phyloP scores from a whole-genome alignment of 139 green algal species.

The Pleodorina starrii region DNA sequence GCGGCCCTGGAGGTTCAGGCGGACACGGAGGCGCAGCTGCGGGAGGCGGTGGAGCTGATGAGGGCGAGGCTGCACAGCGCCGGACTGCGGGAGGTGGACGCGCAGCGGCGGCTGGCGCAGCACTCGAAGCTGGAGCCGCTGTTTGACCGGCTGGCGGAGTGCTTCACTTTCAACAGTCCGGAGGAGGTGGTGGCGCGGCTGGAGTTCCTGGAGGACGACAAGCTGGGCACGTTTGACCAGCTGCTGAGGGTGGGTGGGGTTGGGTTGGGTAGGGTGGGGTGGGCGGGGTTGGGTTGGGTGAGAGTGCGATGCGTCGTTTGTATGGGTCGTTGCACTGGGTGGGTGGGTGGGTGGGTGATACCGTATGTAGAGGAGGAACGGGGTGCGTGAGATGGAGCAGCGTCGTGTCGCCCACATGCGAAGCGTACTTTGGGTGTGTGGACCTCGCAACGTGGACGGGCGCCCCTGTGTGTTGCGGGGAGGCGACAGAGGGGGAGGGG shows the following conservation, averaged over 20 bases:
- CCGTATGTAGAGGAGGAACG: too few relatives aligned
- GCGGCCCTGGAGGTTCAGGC: constrained; percentile 42
- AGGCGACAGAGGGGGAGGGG: too few relatives aligned
- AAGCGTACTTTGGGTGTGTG: too few relatives aligned
- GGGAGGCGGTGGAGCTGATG: constrained; percentile 64
- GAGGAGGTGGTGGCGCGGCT: constrained; percentile 65
- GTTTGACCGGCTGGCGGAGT: constrained; percentile 65
- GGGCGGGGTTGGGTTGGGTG: too few relatives aligned
- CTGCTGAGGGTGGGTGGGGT: constrained; percentile 55
- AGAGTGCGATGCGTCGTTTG: too few relatives aligned
- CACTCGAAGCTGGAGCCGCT: constrained; percentile 62
- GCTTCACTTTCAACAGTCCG: constrained; percentile 61
- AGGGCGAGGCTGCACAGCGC: constrained; percentile 46
- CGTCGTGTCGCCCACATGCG: too few relatives aligned
- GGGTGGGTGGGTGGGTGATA: too few relatives aligned
- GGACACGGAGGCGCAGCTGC: constrained; percentile 57
- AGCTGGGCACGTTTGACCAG: constrained; percentile 67
- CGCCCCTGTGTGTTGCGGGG: too few relatives aligned
- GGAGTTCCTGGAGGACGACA: constrained; percentile 71
- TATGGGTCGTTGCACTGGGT: too few relatives aligned
- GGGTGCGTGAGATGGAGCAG: too few relatives aligned
- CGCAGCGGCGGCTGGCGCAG: constrained; percentile 65
- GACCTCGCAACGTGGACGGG: too few relatives aligned
- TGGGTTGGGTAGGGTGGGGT: not conserved
- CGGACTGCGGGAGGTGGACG: constrained; percentile 60